Evolutionary conservation across 148 eudicot species (phyloP).

Genomic region (Nyssa sinensis): DNA sequence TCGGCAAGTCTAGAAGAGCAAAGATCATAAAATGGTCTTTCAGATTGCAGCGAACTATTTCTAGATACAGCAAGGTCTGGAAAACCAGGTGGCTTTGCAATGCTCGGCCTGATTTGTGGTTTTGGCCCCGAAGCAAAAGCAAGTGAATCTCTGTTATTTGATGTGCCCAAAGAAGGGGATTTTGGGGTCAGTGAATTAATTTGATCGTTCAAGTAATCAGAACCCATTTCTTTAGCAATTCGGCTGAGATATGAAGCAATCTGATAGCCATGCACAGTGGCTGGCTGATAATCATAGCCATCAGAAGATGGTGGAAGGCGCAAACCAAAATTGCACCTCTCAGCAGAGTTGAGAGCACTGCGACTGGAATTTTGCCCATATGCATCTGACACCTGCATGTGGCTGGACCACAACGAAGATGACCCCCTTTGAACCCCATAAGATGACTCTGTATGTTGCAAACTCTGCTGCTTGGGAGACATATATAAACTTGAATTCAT

Average conservation of each 20-base stretch:
- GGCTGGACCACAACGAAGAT: conserved; percentile 52
- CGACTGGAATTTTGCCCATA: conserved; percentile 42
- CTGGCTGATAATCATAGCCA: conserved; percentile 69
- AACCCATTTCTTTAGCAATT: conserved; percentile 45
- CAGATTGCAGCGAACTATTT: conserved; percentile 55
- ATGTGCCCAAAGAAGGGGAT: conserved; percentile 47
- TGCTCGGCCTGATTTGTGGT: conserved; percentile 44
- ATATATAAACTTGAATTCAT: conserved; percentile 42
- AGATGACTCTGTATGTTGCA: conserved; percentile 37
- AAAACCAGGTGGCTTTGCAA: conserved; percentile 56
- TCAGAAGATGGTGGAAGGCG: conserved; percentile 69
- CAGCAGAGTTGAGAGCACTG: conserved; percentile 44
- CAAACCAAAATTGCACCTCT: conserved; percentile 81
- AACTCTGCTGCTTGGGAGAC: conserved; percentile 41
- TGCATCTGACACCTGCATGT: conserved; percentile 47
- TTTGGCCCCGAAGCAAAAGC: conserved; percentile 42
- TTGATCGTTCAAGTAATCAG: conserved; percentile 44
- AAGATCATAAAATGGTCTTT: conserved; percentile 36
- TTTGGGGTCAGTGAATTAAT: conserved; percentile 40
- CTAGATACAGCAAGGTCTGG: conserved; percentile 60
- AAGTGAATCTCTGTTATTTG: conserved; percentile 49
- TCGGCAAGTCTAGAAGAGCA: conserved; percentile 37
- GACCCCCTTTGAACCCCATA: conserved; percentile 55
- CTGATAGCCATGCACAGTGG: conserved; percentile 84
- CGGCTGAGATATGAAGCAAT: conserved; percentile 51